These are phyloP conservation scores for Poa pratensis DNA, from an alignment of 176 grass and related monocot genomes.

Conservation along the genomic window DNA sequence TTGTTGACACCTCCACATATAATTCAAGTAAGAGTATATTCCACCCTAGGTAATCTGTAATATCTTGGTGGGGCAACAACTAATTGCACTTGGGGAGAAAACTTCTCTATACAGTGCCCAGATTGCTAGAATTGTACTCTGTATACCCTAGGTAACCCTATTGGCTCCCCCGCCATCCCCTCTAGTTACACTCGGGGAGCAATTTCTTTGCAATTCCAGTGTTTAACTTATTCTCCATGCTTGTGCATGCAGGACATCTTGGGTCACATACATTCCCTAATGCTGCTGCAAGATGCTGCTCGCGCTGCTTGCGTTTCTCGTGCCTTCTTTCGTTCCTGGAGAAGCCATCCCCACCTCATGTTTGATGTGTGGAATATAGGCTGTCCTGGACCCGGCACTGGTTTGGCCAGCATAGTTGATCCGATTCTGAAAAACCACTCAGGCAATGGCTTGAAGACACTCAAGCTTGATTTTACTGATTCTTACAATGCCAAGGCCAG, in stretches of 20 bases:
- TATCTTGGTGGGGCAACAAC: neutral
- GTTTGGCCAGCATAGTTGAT: neutral
- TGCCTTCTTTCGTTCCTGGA: neutral
- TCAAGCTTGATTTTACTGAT: constrained; percentile 1
- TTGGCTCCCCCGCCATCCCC: neutral
- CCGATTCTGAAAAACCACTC: constrained; percentile 2
- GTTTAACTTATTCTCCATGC: neutral
- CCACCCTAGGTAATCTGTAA: neutral
- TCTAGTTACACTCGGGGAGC: neutral
- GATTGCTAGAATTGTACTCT: neutral
- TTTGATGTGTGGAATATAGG: neutral
- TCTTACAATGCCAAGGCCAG: neutral
- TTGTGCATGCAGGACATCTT: neutral
- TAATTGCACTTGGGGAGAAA: neutral
- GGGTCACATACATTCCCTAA: constrained; percentile 1
- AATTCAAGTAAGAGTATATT: constrained; percentile 10
- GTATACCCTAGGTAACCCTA: neutral
- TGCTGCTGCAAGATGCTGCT: neutral
- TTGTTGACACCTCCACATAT: neutral
- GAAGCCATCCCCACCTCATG: constrained; percentile 10
- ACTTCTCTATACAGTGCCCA: neutral
- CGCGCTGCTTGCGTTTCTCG: neutral
- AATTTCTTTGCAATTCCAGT: neutral
- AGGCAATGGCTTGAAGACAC: neutral
- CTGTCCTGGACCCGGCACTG: neutral